Base-by-base conservation (phyloP, 139 green algal species). In the Chlorella sp. region DNA sequence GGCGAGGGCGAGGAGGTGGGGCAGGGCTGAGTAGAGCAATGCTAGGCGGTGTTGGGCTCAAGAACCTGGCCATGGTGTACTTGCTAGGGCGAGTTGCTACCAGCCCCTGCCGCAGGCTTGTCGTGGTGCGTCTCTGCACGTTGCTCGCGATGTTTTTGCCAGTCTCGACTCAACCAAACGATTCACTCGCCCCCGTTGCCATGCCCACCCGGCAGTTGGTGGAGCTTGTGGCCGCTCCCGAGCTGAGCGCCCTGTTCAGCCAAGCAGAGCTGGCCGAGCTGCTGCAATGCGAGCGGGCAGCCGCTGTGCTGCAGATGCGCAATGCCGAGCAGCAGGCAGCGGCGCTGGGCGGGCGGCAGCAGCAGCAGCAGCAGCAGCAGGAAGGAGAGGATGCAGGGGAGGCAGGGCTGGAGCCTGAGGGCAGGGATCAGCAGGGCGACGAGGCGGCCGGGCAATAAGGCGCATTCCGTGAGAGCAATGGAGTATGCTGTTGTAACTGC, bases 221-320 rank as follows among this genome's bases (percentile, higher is more conserved):
- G 63, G 63, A 47, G 26, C 17, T 78, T 51, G 47, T 67, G 9
- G 82, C 82, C 25, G 15, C 23, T 26, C 16, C 38, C 25, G 47
- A 74, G 18, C 28, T 71, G 21, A 34, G n/a, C 16, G 18, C 32
- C 41, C 63, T 76, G 34, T 83, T 87, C 74, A 83, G 73, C 41
- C 23, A 34, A 16, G 41, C 44, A 7, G 83, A 87, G 74, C 16
- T 83, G 73, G n/a, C 30, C 28, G 83, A 83, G 73, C 64, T 87
- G 83, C 74, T 87, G 74, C 51, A 78, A 32, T 78, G 32, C 6
- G 83, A 87, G 47, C 63, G 63, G 25, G 83, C 74, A 13, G 74
- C 83, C 28, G 18, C 68, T 15, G 83, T 83, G 74, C 74, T 83
- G 83, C 74, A 83, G 74, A 78, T 83, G 83, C 74, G 74, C 20